These are phyloP conservation scores for Balakata baccata DNA, from an alignment of 345 rosid species.

Conservation along the genomic window DNA sequence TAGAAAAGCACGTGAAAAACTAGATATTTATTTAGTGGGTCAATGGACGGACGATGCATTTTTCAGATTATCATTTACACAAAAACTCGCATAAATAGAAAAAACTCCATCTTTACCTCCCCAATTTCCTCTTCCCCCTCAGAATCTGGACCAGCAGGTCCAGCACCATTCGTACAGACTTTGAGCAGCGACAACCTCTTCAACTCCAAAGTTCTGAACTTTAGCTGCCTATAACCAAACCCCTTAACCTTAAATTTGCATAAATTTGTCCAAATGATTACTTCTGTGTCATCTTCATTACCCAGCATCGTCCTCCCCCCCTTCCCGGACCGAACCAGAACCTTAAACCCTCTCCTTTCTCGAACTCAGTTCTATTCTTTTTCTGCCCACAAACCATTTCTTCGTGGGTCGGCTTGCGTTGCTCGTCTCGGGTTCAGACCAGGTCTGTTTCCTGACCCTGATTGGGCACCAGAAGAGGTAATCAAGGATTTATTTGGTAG, in stretches of 20 bases:
- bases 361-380: slow-evolving; percentile 29
- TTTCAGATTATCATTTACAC: neutral
- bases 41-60: neutral
- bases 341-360: slow-evolving; percentile 31
- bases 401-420: slow-evolving; percentile 46
- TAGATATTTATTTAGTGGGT: neutral
- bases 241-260: neutral
- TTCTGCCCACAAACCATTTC: slow-evolving; percentile 28
- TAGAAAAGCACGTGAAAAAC: neutral
- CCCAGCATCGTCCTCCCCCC: slow-evolving; percentile 40
- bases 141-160: neutral
- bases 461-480: slow-evolving; percentile 35
- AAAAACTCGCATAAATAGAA: neutral
- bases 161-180: no score
- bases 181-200: neutral
- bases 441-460: slow-evolving; percentile 44
- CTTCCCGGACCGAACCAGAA: slow-evolving; percentile 20
- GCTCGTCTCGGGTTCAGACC: slow-evolving; percentile 61
- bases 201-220: neutral
- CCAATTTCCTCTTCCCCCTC: neutral
- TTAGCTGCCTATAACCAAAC: neutral
- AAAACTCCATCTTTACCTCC: neutral
- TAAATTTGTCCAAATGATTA: slow-evolving; percentile 22
- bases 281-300: slow-evolving; percentile 30
- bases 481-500: slow-evolving; percentile 44